Evolutionary conservation across 2,329 filamentous ascomycete genomes (phyloP), one percentile per base, ranked within the genome.

Genomic region (Cladosporium sp.): DNA sequence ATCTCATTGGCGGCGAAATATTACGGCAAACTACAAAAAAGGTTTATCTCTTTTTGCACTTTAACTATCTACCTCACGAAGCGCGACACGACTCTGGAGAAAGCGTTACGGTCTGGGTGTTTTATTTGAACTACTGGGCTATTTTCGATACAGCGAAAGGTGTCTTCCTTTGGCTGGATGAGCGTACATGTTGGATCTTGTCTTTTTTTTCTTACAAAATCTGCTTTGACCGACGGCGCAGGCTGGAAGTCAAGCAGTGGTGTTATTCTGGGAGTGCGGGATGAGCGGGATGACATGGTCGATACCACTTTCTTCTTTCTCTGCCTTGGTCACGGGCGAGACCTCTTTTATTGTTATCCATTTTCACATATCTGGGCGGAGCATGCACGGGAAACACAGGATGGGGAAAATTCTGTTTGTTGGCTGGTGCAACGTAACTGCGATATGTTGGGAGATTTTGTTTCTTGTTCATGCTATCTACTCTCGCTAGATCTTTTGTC

Each of bases 21-120:
- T 55, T 53, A 62, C 49, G 60, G 60, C 60, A 62, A 53, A 52
- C 49, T 52, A 50, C 28, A 62, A 62, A 62, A 62, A 62, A 62
- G 46, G 60, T 44, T 58, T 50, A 33, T 62, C 33, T 62, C 49
- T 53, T 62, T 62, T 62, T 53, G 60, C 46, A 31, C 28, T 31
- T 28, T 49, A 50, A 62, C 55, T 57, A 62, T 55, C 60, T 62
- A 62, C 60, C 58, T 62, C 46, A 62, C 60, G 60, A 62, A 62
- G 60, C 60, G 60, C 60, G 60, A 62, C 33, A 62, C 60, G 60
- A 62, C 52, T 53, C 31, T 62, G 60, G 60, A 62, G 60, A 62
- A 62, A 62, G 31, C 60, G 40, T 66, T 60, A 68, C 66, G 63
- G 64, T 64, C 60, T 68, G 62, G 67, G 67, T 64, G 58, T 66